Base-by-base conservation (phyloP, 177 flowering plant species). In the Vitis hybrid region DNA sequence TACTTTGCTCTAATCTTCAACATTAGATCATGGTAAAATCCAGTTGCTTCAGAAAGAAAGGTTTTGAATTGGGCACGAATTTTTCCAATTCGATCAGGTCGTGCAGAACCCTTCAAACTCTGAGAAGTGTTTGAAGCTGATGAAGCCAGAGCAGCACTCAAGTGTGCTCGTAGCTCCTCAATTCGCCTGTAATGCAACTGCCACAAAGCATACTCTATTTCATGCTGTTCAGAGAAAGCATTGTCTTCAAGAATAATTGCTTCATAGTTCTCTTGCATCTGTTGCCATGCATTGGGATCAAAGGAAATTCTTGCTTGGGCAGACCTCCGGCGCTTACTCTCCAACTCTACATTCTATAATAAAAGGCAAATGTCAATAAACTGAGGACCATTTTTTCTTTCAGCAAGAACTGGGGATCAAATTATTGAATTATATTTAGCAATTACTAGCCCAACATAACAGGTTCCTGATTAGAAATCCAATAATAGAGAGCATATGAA, bases 11-110 rank as follows among this genome's bases (percentile, higher is more conserved):
- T 89, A 53, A 94, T 87, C 70, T 92, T 94, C 85, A 91, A 64
- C 59, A 95, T 89, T 17, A 95, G 79, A 79, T 95, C 99, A 83
- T 95, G 98, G 75, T 95, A 95, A 81, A 92, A 95, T 49, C 99
- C 99, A 67, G 95, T 90, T 13, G 98, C 96, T 78, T 95, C 98
- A 2, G 98, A 88, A 51, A 95, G 95, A 58, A 95, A 95, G 22
- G 90, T 83, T 78, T 90, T 95, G 54, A 95, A 88, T 77, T 89
- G 96, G 54, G 86, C 71, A 14, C 90, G 87, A 44, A 94, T 88
- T 79, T 88, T 94, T 59, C 86, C 72, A 62, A 86, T 73, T 65
- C 91, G 84, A 50, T 94, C 97, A 60, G 92, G 86, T 63, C 87
- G 81, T 14, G 78, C 50, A 71, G 84, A 82, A 61, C 82, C 86